phyloP scores from a whole-genome alignment of 441 rosid species.

The Biscutella auriculata region DNA sequence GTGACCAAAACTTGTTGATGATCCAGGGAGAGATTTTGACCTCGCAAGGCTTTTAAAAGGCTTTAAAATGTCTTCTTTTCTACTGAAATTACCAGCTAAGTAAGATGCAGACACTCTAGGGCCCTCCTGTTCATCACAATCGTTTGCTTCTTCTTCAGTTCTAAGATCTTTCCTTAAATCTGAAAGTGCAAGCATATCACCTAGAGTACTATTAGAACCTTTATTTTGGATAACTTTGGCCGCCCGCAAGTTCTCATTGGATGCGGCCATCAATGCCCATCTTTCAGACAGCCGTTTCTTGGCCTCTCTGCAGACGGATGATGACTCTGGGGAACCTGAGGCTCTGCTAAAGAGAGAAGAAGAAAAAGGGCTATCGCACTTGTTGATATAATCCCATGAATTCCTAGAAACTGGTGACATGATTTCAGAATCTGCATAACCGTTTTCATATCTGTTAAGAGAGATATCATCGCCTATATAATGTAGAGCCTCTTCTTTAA shows the following conservation, averaged over 20 bases:
- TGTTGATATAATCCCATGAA: constrained; percentile 72
- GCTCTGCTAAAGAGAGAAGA: constrained; percentile 54
- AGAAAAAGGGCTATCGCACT: constrained; percentile 52
- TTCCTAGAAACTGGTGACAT: constrained; percentile 65
- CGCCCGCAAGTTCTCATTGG: constrained; percentile 43
- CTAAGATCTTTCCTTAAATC: constrained; percentile 32
- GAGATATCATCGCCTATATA: constrained; percentile 63
- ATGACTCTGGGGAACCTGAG: constrained; percentile 76
- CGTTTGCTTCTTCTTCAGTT: constrained; percentile 27
- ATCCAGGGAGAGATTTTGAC: constrained; percentile 64
- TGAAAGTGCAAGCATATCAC: constrained; percentile 92
- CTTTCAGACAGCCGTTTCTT: constrained; percentile 92
- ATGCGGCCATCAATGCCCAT: constrained; percentile 72
- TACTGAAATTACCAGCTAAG: constrained; percentile 25
- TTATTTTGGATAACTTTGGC: constrained; percentile 25
- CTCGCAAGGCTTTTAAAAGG: constrained; percentile 42
- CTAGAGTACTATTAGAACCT: constrained; percentile 73
- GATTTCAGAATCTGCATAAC: constrained; percentile 58
- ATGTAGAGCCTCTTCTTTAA: constrained; percentile 41
- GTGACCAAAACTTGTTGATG: constrained; percentile 27
- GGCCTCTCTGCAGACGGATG: constrained; percentile 86
- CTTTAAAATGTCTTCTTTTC: constrained; percentile 31
- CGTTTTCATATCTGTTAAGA: constrained; percentile 47
- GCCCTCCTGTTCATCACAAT: constrained; percentile 22
- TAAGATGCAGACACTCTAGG: constrained; percentile 37